Base-by-base conservation (phyloP, 352 stramenopile genomes). In the Halophytophthora batemanensis region DNA sequence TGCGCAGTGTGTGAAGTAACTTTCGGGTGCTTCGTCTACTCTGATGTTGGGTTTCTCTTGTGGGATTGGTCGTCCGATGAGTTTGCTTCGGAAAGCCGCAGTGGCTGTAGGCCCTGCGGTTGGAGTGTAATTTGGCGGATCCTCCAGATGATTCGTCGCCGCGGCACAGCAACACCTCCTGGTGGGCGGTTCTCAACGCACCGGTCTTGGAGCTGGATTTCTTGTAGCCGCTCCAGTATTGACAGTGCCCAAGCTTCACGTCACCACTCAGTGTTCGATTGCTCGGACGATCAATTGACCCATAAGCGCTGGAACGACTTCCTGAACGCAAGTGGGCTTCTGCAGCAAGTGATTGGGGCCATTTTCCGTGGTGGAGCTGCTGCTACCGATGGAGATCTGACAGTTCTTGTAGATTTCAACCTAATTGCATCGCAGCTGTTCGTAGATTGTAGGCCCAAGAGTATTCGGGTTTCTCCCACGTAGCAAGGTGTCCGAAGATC, bases 151-250 rank as follows among this genome's bases (percentile, higher is more conserved):
- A 37, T 6, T 56, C 56, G 25, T 43, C 60, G 6, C 22, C 33
- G 14, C 77, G 59, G 65, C 56, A 64, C 35, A 60, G 53, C n/a
- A 80, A 80, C 44, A 48, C 62, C 23, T 71, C 71, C 6, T 82
- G 71, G 66, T 60, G 57, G 31, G 52, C 53, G 12, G 35, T 82
- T 42, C 51, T 77, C 7, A 57, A 56, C 19, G 61, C 69, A 1
- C 47, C 69, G 0, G 42, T 77, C 19, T 55, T 87, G 3, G 44
- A 44, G 17, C 56, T 86, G 23, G 71, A 87, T 51, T 1, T 84
- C 0, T 25, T 81, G 12, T 86, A 71, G 74, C 13, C 84, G 8
- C 35, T 81, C 8, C 74, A 86, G 35, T 69, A 81, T 36, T 80
- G 51, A 28, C 28, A 69, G 19, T 87, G 86, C 38, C 74, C 77